phyloP scores from a whole-genome alignment of 73 alveolate species.

The Tetrahymena malaccensis region DNA sequence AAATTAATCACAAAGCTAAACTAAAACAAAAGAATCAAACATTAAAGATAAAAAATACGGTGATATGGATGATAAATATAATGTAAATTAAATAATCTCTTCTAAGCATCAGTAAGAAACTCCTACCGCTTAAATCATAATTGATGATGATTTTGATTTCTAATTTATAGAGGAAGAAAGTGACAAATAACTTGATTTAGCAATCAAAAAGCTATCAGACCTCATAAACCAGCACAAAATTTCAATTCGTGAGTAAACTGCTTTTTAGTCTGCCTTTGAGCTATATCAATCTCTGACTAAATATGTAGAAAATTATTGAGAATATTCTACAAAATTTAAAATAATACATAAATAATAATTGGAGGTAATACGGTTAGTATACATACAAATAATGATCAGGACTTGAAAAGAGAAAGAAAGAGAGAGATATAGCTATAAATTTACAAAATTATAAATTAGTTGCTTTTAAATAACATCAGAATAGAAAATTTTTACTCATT shows the following conservation, averaged over 20 bases:
- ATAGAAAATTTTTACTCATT: background rate
- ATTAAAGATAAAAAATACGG: background rate
- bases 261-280: background rate
- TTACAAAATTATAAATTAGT: background rate
- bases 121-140: background rate
- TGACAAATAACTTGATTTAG: background rate
- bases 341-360: background rate
- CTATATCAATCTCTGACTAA: background rate
- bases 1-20: no score
- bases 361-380: background rate
- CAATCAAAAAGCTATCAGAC: background rate
- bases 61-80: background rate
- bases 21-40: background rate
- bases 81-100: background rate
- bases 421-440: no score
- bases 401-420: background rate
- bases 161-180: background rate
- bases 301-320: background rate
- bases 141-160: background rate
- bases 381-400: background rate
- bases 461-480: background rate
- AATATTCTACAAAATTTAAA: background rate
- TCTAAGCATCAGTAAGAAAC: background rate
- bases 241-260: background rate
- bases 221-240: background rate